Conservation (phyloP, 2,329 filamentous ascomycete genomes). For the Diaporthe longicolla region DNA sequence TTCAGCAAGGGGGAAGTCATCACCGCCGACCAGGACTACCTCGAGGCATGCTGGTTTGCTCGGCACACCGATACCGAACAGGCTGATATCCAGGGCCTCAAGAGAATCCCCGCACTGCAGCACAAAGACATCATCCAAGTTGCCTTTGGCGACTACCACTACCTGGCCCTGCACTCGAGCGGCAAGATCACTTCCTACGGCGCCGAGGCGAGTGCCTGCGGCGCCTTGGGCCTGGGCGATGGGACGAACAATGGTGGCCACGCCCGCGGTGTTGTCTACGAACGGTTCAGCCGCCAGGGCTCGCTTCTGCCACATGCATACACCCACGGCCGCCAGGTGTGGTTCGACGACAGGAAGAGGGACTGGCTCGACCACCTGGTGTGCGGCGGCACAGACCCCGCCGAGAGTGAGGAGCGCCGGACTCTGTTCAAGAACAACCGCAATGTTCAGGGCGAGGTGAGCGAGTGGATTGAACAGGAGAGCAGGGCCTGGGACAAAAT, state of each 20-base stretch:
- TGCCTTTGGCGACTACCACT: constrained; percentile 22
- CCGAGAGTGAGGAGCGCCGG: constrained; percentile 17
- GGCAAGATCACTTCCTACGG: constrained; percentile 2
- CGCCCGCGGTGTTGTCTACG: background rate
- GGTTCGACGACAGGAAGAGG: constrained; percentile 10
- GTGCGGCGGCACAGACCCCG: background rate
- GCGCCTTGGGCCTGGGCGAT: background rate
- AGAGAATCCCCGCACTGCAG: background rate
- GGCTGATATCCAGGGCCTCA: background rate
- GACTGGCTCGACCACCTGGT: constrained; percentile 16
- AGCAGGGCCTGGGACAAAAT: constrained; percentile 2
- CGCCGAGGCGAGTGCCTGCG: background rate
- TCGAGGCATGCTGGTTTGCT: constrained; percentile 7
- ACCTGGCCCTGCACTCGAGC: constrained; percentile 11
- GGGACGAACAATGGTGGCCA: background rate
- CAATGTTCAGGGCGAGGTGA: constrained; percentile 10
- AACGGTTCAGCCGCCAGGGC: background rate
- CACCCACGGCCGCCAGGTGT: constrained; percentile 9
- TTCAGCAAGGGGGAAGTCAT: constrained; percentile 4
- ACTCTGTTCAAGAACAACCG: background rate
- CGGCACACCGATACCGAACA: constrained; percentile 7
- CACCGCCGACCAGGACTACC: background rate
- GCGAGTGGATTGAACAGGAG: constrained; percentile 29
- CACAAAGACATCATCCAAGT: constrained; percentile 19
- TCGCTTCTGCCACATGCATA: background rate